Conservation (phyloP, 768 basidiomycete genomes). For the Lactifluus volemus region DNA sequence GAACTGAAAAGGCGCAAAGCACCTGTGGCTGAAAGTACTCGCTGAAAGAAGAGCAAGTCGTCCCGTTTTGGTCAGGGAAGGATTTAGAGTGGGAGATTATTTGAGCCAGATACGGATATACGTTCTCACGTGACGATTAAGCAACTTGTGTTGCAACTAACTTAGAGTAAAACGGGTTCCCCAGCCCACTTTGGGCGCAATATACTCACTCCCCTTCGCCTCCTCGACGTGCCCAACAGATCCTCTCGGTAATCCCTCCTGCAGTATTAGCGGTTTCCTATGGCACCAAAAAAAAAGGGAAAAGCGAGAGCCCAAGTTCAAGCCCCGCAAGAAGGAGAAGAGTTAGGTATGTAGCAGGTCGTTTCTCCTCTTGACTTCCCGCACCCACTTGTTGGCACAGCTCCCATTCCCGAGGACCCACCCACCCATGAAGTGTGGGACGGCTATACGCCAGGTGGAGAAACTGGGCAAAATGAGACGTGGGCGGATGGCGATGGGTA, state of each 20-base stretch:
- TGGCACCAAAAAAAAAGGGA: slow-evolving; percentile 16
- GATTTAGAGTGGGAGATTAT: slow-evolving; percentile 57
- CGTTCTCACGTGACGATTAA: slow-evolving; percentile 5
- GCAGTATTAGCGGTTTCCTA: background rate
- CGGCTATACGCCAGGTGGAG: background rate
- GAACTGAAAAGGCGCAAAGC: slow-evolving; percentile 35
- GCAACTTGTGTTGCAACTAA: background rate
- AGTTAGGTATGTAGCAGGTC: slow-evolving; percentile 14
- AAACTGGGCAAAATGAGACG: background rate
- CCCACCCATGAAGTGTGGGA: background rate
- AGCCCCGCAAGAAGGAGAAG: slow-evolving; percentile 9
- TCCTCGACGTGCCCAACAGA: background rate
- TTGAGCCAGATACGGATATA: slow-evolving; percentile 5
- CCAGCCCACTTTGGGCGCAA: background rate
- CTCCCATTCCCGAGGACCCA: slow-evolving; percentile 15
- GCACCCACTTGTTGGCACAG: background rate
- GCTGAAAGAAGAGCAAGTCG: slow-evolving; percentile 43
- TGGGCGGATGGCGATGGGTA: background rate
- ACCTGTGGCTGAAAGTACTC: slow-evolving; percentile 43
- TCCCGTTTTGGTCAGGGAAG: slow-evolving; percentile 87
- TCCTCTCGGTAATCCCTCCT: background rate
- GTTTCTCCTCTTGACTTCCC: slow-evolving; percentile 4
- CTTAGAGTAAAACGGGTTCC: background rate
- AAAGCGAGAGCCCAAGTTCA: slow-evolving; percentile 9
- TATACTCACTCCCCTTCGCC: background rate